Evolutionary conservation across 108 stramenopile genomes (phyloP).

Genomic region (Schizochytrium sp.): DNA sequence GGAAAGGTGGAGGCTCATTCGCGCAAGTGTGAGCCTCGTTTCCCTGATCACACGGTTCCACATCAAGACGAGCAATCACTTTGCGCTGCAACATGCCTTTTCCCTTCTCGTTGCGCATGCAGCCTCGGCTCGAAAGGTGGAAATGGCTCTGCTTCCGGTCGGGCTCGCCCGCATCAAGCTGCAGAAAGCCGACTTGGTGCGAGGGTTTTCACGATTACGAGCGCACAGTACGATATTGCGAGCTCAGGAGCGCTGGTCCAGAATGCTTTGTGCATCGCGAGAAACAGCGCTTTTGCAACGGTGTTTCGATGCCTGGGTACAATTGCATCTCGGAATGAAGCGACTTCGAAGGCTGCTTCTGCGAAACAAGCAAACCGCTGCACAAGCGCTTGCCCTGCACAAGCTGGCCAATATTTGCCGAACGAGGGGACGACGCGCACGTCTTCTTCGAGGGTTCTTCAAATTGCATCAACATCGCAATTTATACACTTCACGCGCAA

Average conservation of each 20-base stretch:
- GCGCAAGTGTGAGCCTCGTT: background rate
- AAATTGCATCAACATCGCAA: background rate
- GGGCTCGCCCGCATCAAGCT: no score
- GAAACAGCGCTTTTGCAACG: background rate
- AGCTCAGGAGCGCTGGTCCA: background rate
- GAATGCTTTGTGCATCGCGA: background rate
- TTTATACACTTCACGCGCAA: background rate
- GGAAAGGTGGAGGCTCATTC: background rate
- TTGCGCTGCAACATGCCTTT: no score
- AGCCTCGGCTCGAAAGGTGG: no score
- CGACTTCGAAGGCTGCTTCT: background rate
- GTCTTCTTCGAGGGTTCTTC: background rate
- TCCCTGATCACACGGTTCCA: background rate
- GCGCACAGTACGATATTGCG: background rate
- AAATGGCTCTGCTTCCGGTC: no score
- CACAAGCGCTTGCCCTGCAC: background rate
- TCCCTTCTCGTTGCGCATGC: no score
- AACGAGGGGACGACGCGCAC: background rate
- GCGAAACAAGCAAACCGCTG: background rate
- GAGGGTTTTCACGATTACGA: no score
- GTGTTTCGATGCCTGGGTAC: background rate
- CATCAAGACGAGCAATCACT: no score
- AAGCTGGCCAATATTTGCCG: background rate
- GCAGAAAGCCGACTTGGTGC: no score
- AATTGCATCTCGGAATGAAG: background rate